phyloP scores from a whole-genome alignment of 768 basidiomycete genomes.

The Russula compacta region DNA sequence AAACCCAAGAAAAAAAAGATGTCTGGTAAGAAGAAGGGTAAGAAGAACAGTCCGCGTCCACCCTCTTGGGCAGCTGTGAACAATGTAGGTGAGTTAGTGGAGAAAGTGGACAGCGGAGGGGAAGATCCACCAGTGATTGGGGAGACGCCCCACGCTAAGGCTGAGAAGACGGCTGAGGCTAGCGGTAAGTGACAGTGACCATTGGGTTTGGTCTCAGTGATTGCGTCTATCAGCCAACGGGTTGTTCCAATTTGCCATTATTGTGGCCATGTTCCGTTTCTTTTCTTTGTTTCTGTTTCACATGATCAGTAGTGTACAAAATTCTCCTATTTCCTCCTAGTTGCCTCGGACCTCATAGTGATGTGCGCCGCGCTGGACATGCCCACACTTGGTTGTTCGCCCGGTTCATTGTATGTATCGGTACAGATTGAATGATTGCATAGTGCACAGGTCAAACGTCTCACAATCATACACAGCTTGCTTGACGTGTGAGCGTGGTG shows the following conservation, averaged over 20 bases:
- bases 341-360: neutral
- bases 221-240: neutral
- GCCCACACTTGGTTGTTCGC: neutral
- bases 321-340: neutral
- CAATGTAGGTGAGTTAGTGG: neutral
- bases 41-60: slow-evolving; percentile 8
- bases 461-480: neutral
- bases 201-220: neutral
- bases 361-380: slow-evolving; percentile 1
- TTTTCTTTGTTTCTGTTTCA: neutral
- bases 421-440: neutral
- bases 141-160: neutral
- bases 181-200: neutral
- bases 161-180: neutral
- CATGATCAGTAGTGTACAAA: neutral
- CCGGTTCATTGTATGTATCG: slow-evolving; percentile 10
- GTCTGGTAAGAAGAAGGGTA: slow-evolving; percentile 5
- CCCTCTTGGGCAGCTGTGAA: neutral
- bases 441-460: neutral
- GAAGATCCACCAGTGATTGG: slow-evolving; percentile 1
- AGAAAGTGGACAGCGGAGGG: slow-evolving; percentile 3
- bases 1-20: neutral
- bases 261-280: neutral
- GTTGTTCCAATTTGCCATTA: neutral
- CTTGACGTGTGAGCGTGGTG: neutral